Conservation (phyloP, 257 asterid species). For the Plectranthus barbatus region DNA sequence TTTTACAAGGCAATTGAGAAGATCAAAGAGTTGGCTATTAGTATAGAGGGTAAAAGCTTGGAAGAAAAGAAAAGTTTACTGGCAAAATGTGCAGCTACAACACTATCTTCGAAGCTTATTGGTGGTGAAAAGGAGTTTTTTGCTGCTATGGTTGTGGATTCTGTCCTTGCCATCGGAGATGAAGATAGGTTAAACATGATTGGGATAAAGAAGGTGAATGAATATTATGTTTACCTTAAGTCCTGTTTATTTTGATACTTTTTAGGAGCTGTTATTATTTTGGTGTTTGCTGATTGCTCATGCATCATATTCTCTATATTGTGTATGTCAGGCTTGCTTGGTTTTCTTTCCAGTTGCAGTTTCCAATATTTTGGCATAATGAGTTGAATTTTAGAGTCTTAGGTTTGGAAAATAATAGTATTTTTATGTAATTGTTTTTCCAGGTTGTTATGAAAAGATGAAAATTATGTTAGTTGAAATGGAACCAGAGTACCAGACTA, state of each 20-base stretch:
- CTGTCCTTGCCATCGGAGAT: conserved; percentile 79
- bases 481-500: no score
- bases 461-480: no score
- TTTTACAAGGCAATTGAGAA: conserved; percentile 59
- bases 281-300: background rate
- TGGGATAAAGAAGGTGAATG: conserved; percentile 83
- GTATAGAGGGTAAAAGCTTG: conserved; percentile 90
- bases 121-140: conserved; percentile 99
- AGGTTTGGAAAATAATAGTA: no score
- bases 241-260: background rate
- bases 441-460: no score
- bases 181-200: conserved; percentile 96
- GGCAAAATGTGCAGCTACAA: conserved; percentile 96
- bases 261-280: background rate
- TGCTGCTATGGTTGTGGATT: conserved; percentile 93
- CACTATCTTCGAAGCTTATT: conserved; percentile 94
- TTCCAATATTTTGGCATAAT: no score
- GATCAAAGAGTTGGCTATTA: conserved; percentile 69
- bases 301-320: background rate
- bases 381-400: no score
- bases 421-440: no score
- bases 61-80: conserved; percentile 84
- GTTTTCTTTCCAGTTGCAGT: no score
- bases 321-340: background rate
- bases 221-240: background rate